Base-by-base conservation (phyloP, 2,329 filamentous ascomycete species). In the Chaetomiaceae sp. region DNA sequence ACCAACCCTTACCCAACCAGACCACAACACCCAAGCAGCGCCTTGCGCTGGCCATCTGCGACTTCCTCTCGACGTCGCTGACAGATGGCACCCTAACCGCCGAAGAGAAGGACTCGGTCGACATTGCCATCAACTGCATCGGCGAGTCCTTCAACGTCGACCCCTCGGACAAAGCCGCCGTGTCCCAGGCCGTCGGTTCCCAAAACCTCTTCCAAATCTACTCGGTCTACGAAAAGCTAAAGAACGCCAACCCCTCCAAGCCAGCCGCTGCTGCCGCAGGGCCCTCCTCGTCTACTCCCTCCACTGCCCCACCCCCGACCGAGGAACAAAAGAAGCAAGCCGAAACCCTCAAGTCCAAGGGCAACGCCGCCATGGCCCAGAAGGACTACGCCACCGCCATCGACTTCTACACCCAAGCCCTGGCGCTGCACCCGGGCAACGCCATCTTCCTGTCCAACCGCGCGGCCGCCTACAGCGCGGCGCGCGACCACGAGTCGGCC, bases 401-500 rank as follows among this genome's bases (percentile, higher is more conserved):
- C 68, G 84, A 89, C 63, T 77, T 88, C 61, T 99, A 99, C 79
- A 89, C 89, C 23, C 80, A 92, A 71, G 94, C 94, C 4, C 83
- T 99, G 23, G 79, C 82, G 51, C 77, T 96, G 48, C 75, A 89
- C 62, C 90, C 94, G 1, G 77, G 82, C 61, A 97, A 99, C 75
- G 89, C 91, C 34, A 94, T 99, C 72, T 99, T 94, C 79, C 86
- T 99, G 36, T 96, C 90, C 58, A 99, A 99, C 82, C 90, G 94
- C 61, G 94, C 94, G 10, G 94, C 94, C 42, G 94, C 94, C 5
- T 89, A 95, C 78, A 90, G 86, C 25, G 92, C 90, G 20, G 84
- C 84, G 57, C 82, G 85, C 63, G 85, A 96, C 72, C 91, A 97
- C 75, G 83, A 86, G 57, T 85, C 87, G 58, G 94, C 94, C 11